Base-by-base conservation (phyloP, 352 stramenopile species). In the Globisporangium cystogenes region DNA sequence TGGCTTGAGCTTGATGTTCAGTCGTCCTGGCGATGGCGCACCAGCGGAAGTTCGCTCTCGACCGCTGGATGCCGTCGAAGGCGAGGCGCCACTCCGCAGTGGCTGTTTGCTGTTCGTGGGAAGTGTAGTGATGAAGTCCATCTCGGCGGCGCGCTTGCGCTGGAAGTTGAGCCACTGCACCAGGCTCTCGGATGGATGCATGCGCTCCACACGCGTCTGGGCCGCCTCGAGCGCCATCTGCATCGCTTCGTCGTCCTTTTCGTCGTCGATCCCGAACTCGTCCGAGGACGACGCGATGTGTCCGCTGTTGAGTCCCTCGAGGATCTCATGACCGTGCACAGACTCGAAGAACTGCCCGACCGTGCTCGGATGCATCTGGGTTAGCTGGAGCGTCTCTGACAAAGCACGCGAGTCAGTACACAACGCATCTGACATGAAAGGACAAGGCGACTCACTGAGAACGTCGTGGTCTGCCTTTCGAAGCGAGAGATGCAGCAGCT, bases 131-230 rank as follows among this genome's bases (percentile, higher is more conserved):
- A 20, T 31, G 7, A 51, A 14, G 60, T 60, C 36, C 55, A 75
- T 76, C 21, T 78, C 64, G 26, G 55, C 68, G 2, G 62, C 65
- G 26, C 76, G 72, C 46, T 69, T 67, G 23, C 70, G 72, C 43
- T 90, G 79, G 41, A 82, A 87, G 46, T 86, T 90, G 18, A 90
- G 31, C 76, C 76, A 87, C 47, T 86, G 66, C 12, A 90, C 76
- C 15, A 87, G 39, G 51, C 68, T 87, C 36, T 90, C 76, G 3
- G 65, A 78, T 23, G 76, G 68, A 6, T 70, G 64, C 47, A 76
- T 76, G 21, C 48, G 48, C n/a, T 84, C 68, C 24, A 90, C 60
- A 16, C 48, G 43, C 7, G 62, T 61, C 3, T 71, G 55, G 4
- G 64, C 63, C 23, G 73, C 52, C 10, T 74, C 62, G 1, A 85